These are phyloP conservation scores for Physaria fendleri DNA, from an alignment of 345 rosid genomes.

Conservation along the genomic window DNA sequence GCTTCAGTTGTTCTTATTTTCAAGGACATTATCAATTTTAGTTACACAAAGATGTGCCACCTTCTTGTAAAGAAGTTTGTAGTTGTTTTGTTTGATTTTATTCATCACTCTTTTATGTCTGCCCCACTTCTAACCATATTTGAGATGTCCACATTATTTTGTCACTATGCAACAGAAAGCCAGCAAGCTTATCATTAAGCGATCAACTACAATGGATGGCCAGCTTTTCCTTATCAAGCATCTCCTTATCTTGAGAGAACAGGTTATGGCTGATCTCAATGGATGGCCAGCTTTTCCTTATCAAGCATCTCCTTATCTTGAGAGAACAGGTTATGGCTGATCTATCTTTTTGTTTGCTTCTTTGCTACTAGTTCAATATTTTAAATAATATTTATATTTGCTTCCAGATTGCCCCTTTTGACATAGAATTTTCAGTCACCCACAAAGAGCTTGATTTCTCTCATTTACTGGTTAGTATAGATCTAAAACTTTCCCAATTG, in stretches of 20 bases:
- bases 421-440: slow-evolving; percentile 89
- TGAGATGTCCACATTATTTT: slow-evolving; percentile 9
- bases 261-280: no score
- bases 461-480: slow-evolving; percentile 78
- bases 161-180: slow-evolving; percentile 59
- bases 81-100: not conserved
- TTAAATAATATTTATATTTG: not conserved
- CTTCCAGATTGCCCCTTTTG: slow-evolving; percentile 89
- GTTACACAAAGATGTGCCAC: not conserved
- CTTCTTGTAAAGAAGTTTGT: not conserved
- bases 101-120: not conserved
- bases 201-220: slow-evolving; percentile 80
- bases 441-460: slow-evolving; percentile 99
- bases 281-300: slow-evolving; percentile 96
- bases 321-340: slow-evolving; percentile 76
- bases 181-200: slow-evolving; percentile 73
- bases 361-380: slow-evolving; percentile 1
- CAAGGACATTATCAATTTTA: slow-evolving; percentile 2
- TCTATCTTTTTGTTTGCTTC: slow-evolving; percentile 14
- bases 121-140: not conserved
- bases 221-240: slow-evolving; percentile 95
- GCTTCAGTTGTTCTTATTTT: not conserved
- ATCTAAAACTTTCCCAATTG: not conserved
- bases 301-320: slow-evolving; percentile 83
- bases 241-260: slow-evolving; percentile 89